Base-by-base conservation (phyloP, 805 yeast species). In the Metschnikowia cubensis region DNA sequence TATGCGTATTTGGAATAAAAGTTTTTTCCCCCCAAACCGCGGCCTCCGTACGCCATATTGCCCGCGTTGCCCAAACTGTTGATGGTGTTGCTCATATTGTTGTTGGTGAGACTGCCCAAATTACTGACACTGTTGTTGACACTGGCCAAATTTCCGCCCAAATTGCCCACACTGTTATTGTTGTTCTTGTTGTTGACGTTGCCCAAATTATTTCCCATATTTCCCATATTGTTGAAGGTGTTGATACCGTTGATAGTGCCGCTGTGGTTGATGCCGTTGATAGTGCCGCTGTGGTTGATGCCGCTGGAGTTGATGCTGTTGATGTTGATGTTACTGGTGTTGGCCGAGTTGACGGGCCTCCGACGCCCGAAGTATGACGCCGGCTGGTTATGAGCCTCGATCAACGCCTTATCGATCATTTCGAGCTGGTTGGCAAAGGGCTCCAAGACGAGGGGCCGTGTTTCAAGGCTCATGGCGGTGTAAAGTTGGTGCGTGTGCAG, bases 371-470 rank as follows among this genome's bases (percentile, higher is more conserved):
- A 58, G 42, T 50, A 61, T 35, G 55, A 33, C 20, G 53, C 33
- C 5, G 75, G 74, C 54, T 68, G 73, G 55, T 61, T 60, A 50
- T 68, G 68, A 22, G 59, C 59, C 51, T 71, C 76, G 45, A 67
- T 58, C 53, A 62, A 52, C 31, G 65, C 60, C 50, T 61, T 67
- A 41, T 66, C 68, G 41, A 71, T 64, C 32, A 60, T 40, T 39
- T 69, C 75, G 43, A 63, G 38, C 53, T 71, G 76, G 52, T 57
- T 54, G 20, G 60, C 64, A 59, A 71, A 71, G 47, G 74, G 63
- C 57, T 67, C 73, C 36, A 57, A 47, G 18, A 53, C 47, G 37
- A 69, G 50, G 39, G 53, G 44, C 33, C 74, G 63, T 4, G 37
- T 15, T 15, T 31, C 41, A 21, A 20, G 21, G 31, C 45, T 32